phyloP scores from a whole-genome alignment of 345 rosid species.

The Populus nigra region DNA sequence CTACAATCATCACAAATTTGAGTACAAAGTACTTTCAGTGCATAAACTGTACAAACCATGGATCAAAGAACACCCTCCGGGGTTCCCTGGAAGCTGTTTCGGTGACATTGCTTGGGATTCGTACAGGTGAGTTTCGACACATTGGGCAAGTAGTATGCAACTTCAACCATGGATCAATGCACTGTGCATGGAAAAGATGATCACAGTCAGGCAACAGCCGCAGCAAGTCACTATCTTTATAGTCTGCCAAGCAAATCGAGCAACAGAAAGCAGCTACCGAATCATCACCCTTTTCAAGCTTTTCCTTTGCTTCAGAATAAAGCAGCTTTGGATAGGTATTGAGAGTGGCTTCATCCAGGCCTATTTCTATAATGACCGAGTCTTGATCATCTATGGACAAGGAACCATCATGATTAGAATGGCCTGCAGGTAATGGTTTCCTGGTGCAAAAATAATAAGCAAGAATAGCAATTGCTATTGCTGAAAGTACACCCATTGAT shows the following conservation, averaged over 20 bases:
- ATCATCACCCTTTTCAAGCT: not conserved
- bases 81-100: not conserved
- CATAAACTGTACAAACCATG: conserved; percentile 4
- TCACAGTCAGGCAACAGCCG: conserved; percentile 35
- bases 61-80: not conserved
- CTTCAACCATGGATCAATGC: conserved; percentile 39
- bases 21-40: conserved; percentile 5
- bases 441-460: conserved; percentile 1
- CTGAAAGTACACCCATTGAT: not conserved
- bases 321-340: conserved; percentile 33
- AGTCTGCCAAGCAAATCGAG: conserved; percentile 39
- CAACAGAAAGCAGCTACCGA: conserved; percentile 19
- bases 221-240: conserved; percentile 27
- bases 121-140: conserved; percentile 31
- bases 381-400: not conserved
- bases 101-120: not conserved
- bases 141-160: conserved; percentile 38
- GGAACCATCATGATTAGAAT: not conserved
- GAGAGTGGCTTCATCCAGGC: conserved; percentile 33
- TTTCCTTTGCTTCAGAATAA: conserved; percentile 24
- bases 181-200: conserved; percentile 34
- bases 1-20: not conserved
- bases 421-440: not conserved
- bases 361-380: conserved; percentile 19
- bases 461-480: not conserved